Percentiles rank a stretch among this genome's conserved stretches.
phyloP scores from a whole-genome alignment of 129 eudicot species.

The Rutidosis leptorrhynchoides region DNA sequence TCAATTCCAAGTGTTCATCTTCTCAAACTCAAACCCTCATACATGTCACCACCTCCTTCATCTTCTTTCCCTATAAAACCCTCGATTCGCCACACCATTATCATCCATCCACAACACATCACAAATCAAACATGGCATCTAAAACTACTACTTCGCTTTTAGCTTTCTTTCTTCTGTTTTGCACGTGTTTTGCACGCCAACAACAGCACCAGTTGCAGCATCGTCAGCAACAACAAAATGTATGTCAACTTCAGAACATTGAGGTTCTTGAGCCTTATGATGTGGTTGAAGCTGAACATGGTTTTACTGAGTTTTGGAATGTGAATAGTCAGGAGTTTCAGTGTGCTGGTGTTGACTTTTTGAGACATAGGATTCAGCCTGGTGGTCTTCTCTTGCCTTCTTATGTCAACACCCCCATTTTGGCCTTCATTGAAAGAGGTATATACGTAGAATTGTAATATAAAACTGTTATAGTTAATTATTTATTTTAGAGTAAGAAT shows the following conservation, averaged over 20 bases:
- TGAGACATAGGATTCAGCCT: constrained; percentile 43
- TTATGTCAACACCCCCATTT: constrained; percentile 52
- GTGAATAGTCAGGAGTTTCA: constrained; percentile 38
- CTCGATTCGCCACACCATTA: constrained; percentile 27
- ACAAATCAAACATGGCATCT: constrained; percentile 23
- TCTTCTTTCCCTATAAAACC: constrained; percentile 21
- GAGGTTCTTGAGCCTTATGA: constrained; percentile 48
- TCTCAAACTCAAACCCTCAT: background rate
- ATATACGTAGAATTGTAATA: background rate
- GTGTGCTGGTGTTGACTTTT: constrained; percentile 58
- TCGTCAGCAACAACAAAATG: constrained; percentile 26
- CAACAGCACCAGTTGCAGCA: constrained; percentile 9
- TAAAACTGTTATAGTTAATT: too few species aligned
- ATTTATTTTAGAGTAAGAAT: too few species aligned
- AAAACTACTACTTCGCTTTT: constrained; percentile 30
- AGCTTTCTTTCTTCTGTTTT: constrained; percentile 12
- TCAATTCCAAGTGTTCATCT: background rate
- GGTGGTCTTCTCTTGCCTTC: constrained; percentile 60
- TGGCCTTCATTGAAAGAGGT: constrained; percentile 52
- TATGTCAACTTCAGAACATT: constrained; percentile 50
- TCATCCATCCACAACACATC: background rate
- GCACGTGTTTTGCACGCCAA: constrained; percentile 28
- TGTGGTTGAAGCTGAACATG: constrained; percentile 57
- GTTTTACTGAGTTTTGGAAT: constrained; percentile 61
- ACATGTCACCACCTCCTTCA: constrained; percentile 33